These are phyloP conservation scores for Ogataea angusta DNA, from an alignment of 805 yeast species.

Conservation along the genomic window DNA sequence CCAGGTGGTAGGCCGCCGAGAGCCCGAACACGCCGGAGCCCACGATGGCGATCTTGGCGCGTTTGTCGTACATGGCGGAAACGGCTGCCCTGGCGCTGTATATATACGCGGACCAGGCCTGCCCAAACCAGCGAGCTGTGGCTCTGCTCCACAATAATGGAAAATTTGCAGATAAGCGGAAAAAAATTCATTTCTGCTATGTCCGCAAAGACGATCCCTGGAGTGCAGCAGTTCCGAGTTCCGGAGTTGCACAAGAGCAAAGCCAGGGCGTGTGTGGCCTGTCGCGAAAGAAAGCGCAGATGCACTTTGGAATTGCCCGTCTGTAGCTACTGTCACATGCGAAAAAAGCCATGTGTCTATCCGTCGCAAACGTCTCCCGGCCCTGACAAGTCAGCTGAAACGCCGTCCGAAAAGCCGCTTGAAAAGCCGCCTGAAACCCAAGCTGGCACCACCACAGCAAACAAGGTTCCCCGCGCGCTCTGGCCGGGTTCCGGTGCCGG, in stretches of 20 bases:
- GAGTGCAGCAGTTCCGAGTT: slow-evolving; percentile 14
- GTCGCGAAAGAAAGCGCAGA: slow-evolving; percentile 60
- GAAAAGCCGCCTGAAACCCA: no score
- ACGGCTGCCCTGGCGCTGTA: no score
- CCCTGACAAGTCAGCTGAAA: no score
- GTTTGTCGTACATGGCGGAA: not conserved
- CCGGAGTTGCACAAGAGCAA: slow-evolving; percentile 5
- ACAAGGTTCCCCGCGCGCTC: slow-evolving; percentile 18
- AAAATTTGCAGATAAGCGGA: slow-evolving; percentile 1
- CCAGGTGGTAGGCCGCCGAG: slow-evolving; percentile 35
- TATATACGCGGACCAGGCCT: not conserved
- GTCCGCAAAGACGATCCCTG: slow-evolving; percentile 14
- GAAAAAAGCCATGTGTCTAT: slow-evolving; percentile 47
- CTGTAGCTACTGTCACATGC: slow-evolving; percentile 50
- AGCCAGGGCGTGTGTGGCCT: slow-evolving; percentile 42
- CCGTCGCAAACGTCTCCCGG: slow-evolving; percentile 21
- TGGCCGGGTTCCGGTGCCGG: not conserved
- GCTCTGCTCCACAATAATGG: not conserved
- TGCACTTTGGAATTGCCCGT: slow-evolving; percentile 59
- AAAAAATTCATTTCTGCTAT: not conserved
- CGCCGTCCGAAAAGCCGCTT: no score
- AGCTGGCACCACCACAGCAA: no score
- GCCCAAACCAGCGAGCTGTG: not conserved
- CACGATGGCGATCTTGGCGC: slow-evolving; percentile 29
- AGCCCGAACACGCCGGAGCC: slow-evolving; percentile 54